These are phyloP conservation scores for Venturia pyrina DNA, from an alignment of 2,329 filamentous ascomycete species.

Conservation along the genomic window DNA sequence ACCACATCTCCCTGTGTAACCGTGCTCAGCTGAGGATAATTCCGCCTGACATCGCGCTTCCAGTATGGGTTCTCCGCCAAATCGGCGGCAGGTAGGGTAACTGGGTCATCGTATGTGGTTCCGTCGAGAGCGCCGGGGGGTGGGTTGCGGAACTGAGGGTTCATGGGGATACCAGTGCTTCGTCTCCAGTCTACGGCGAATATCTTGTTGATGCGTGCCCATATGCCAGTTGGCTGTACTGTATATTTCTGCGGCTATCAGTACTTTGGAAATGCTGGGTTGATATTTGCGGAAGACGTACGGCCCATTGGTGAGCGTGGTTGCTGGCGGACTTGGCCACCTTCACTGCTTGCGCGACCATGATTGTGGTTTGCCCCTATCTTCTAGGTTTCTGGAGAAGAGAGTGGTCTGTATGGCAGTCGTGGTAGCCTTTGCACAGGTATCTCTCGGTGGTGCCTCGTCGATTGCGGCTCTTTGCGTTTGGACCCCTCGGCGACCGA, in stretches of 20 bases:
- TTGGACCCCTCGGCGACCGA: neutral
- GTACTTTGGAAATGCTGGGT: neutral
- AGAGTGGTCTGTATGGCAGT: neutral
- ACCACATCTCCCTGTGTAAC: slow-evolving; percentile 80
- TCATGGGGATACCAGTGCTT: slow-evolving; percentile 84
- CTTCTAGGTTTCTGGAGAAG: neutral
- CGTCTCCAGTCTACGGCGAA: slow-evolving; percentile 78
- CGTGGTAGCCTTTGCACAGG: neutral
- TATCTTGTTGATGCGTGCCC: slow-evolving; percentile 69
- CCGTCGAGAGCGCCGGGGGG: slow-evolving; percentile 66
- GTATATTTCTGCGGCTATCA: slow-evolving; percentile 77
- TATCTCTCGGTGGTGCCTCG: neutral
- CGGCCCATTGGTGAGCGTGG: neutral
- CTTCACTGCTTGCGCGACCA: slow-evolving; percentile 8
- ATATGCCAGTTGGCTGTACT: slow-evolving; percentile 78
- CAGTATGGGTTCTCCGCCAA: slow-evolving; percentile 91
- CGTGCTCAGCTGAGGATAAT: slow-evolving; percentile 70
- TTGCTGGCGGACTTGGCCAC: slow-evolving; percentile 2
- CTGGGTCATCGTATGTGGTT: slow-evolving; percentile 65
- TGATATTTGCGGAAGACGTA: neutral
- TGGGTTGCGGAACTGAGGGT: slow-evolving; percentile 85
- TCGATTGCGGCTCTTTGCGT: neutral
- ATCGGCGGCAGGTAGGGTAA: slow-evolving; percentile 74
- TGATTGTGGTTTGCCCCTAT: neutral
- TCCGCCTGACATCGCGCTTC: slow-evolving; percentile 81